Percentiles rank a stretch among this genome's conserved stretches.
phyloP scores from a whole-genome alignment of 225 moss, liverwort and hornwort genomes.

The Ulota crispa region DNA sequence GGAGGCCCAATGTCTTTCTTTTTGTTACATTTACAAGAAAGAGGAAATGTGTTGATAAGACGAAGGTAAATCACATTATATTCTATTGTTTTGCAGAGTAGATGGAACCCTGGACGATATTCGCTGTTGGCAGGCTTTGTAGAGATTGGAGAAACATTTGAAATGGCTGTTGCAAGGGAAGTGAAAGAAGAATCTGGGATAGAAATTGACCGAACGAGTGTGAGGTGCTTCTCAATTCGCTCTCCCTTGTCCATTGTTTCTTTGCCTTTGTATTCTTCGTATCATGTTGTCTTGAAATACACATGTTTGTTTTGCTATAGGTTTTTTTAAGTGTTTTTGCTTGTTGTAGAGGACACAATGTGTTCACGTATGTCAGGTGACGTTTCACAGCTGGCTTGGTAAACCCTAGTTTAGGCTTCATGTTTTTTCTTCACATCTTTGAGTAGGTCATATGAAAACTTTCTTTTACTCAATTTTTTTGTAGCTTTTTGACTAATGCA shows the following conservation, averaged over 20 bases:
- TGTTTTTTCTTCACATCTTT: neutral
- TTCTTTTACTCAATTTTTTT: neutral
- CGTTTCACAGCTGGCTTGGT: conserved; percentile 17
- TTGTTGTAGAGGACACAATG: neutral
- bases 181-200: conserved; percentile 89
- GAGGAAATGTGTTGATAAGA: neutral
- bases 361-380: neutral
- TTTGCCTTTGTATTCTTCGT: neutral
- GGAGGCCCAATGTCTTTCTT: neutral
- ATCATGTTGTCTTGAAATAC: neutral
- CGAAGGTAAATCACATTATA: neutral
- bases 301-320: neutral
- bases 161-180: conserved; percentile 88
- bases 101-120: conserved; percentile 87
- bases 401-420: neutral
- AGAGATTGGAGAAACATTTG: conserved; percentile 94
- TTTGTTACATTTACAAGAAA: neutral
- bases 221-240: conserved; percentile 55
- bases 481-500: neutral
- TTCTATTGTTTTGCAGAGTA: conserved; percentile 58
- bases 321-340: neutral
- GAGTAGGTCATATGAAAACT: neutral
- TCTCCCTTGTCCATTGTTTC: neutral
- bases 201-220: conserved; percentile 60
- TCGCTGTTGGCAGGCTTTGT: conserved; percentile 90